Conservation (phyloP, 2,329 filamentous ascomycete genomes). For the Talaromyces verruculosus region DNA sequence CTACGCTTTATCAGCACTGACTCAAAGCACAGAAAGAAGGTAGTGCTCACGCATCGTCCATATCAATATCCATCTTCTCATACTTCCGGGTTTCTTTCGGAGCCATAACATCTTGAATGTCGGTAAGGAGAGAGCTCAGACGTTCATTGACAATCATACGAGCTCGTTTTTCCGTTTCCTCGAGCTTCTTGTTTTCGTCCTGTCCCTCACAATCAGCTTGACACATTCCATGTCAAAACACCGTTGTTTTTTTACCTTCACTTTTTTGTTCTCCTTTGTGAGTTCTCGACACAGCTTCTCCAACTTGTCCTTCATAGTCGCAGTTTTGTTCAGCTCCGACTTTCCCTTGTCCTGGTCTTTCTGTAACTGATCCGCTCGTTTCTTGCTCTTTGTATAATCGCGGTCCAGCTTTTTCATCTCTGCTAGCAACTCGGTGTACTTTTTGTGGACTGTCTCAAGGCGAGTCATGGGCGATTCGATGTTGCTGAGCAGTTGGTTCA, state of each 20-base stretch:
- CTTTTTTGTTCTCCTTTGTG: constrained; percentile 95
- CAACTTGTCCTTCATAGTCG: constrained; percentile 89
- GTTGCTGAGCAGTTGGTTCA: constrained; percentile 77
- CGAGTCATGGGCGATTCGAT: constrained; percentile 92
- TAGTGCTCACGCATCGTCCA: constrained; percentile 76
- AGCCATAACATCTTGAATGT: constrained; percentile 84
- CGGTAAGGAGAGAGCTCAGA: constrained; percentile 74
- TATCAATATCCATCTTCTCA: constrained; percentile 77
- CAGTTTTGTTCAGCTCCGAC: constrained; percentile 85
- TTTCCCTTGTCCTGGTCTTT: constrained; percentile 93
- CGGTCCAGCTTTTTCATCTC: constrained; percentile 96
- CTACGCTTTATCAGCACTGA: constrained; percentile 34
- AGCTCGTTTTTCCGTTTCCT: constrained; percentile 80
- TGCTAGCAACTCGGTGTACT: constrained; percentile 84
- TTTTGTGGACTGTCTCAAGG: constrained; percentile 84
- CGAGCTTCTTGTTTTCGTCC: constrained; percentile 91
- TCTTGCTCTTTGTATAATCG: constrained; percentile 94
- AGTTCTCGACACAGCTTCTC: constrained; percentile 94
- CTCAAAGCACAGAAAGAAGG: neutral
- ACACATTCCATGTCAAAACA: constrained; percentile 5
- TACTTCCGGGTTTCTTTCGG: constrained; percentile 80
- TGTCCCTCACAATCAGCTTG: constrained; percentile 37
- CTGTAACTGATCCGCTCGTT: constrained; percentile 87
- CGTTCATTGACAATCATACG: constrained; percentile 82
- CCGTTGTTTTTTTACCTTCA: constrained; percentile 67